Evolutionary conservation across 164 flowering plant species (phyloP), one percentile per base, ranked within the genome.

Genomic region (Chloranthus sessilifolius): DNA sequence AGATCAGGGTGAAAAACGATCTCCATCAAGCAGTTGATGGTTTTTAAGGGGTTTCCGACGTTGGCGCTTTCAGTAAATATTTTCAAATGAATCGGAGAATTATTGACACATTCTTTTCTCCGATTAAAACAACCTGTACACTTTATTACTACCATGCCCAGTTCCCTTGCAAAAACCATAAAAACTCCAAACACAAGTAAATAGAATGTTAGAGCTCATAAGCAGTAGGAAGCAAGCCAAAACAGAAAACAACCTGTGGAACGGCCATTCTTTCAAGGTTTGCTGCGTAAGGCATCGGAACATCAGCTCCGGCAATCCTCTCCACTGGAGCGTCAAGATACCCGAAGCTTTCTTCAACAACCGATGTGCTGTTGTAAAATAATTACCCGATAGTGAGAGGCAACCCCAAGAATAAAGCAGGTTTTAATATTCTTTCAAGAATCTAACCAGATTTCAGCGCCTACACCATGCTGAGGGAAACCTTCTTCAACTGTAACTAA

Each of bases 401-500:
- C 15, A 22, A 22, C 33, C 23, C 36, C 36, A 5, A 25, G 8
- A 23, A 26, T 9, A 27, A 22, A 36, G 1, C 43, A 25, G 17
- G n/a, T n/a, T n/a, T n/a, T n/a, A n/a, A n/a, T 21, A 4, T 1
- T 25, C 30, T 12, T 9, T 16, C 12, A 50, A 19, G 25, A 30
- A 20, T 25, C 63, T 36, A 56, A 84, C 99, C 99, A 86, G 63
- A 92, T 92, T 70, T 92, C 99, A 43, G 97, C 95, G 7, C 97
- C 95, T 58, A 92, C 92, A 47, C 97, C 97, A 64, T 88, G 95
- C 65, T 92, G 99, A 48, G 97, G 99, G 53, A 88, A 81, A 21
- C 95, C 99, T 74, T 92, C 99, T 60, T 92, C 99, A 27, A 88
- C 80, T 1, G 99, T 88, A 7, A 92, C 85, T 26, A 92, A 73